Base-by-base conservation (phyloP, 257 asterid genomes). In the Lycium barbarum region DNA sequence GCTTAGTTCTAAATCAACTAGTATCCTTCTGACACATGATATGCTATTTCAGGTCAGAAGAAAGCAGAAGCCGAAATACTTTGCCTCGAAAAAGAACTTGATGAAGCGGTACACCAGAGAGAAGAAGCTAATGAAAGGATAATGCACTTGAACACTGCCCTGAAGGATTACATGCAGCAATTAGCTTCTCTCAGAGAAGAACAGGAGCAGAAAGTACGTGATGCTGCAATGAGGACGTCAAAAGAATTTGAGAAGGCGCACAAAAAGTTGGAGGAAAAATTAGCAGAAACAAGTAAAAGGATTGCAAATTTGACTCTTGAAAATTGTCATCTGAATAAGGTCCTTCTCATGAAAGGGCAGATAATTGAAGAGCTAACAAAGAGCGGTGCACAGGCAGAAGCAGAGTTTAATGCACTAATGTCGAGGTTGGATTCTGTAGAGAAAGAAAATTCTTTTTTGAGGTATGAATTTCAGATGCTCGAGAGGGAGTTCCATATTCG, bases 361-460 rank as follows among this genome's bases (percentile, higher is more conserved):
- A 33, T 92, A 89, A 81, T 90, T 47, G 93, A 88, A 73, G 96
- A 92, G 84, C 91, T 95, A 73, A 91, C 84, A 20, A 84, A 61
- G 55, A 68, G 80, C 68, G 91, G 90, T 84, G 57, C 35, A 79
- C 92, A 90, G 80, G 90, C 90, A 2, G 96, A 93, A 47, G 92
- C 93, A 9, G 99, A 94, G 85, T 89, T 91, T 15, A 85, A 89
- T 74, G 92, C 93, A 47, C 83, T 96, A 26, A 92, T 94, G 98
- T 76, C 87, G 1, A 88, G 98, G 78, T 82, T 91, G 15, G 99
- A 94, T 84, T 90, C 92, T 11, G 88, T 89, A 2, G 98, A 93
- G 58, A 96, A 95, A 85, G 99, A 95, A 85, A 94, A 96, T 74
- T 96, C 93, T 17, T 94, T 93, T 78, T 84, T 96, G 54, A 90